phyloP scores from a whole-genome alignment of 495 filamentous ascomycete genomes.

The Darksidea phi region DNA sequence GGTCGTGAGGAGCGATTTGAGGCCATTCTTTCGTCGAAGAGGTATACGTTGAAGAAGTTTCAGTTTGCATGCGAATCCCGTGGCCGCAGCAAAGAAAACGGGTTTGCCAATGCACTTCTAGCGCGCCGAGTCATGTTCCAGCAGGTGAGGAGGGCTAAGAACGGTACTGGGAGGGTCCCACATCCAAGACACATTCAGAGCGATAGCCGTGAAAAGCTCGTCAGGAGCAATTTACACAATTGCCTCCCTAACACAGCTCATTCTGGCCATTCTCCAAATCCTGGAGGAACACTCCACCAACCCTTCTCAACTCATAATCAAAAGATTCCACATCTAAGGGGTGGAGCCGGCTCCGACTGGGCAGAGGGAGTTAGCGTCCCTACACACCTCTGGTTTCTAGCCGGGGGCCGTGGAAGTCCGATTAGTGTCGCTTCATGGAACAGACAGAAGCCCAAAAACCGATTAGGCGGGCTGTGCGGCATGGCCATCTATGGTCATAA shows the following conservation, averaged over 20 bases:
- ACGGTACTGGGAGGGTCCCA: not conserved
- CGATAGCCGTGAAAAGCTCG: not conserved
- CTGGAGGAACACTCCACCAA: not conserved
- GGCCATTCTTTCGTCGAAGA: not conserved
- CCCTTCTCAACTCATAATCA: not conserved
- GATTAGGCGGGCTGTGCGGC: conserved; percentile 23
- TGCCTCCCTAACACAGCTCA: not conserved
- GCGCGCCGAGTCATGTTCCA: not conserved
- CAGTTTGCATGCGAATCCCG: too few relatives aligned
- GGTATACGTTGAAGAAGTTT: too few relatives aligned
- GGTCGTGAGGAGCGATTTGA: not conserved
- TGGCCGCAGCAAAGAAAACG: not conserved
- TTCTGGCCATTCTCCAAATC: not conserved
- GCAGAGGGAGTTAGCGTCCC: conserved; percentile 1
- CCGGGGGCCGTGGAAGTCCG: conserved; percentile 3
- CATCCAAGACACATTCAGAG: not conserved
- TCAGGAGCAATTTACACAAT: not conserved
- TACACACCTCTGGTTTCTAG: conserved; percentile 1
- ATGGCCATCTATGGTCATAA: conserved; percentile 14
- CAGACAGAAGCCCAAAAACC: conserved; percentile 10
- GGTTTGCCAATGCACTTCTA: not conserved
- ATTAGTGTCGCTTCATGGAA: conserved; percentile 7
- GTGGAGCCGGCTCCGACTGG: not conserved
- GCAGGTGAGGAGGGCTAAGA: not conserved
- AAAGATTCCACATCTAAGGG: not conserved